Evolutionary conservation across 2,329 filamentous ascomycete species (phyloP).

Genomic region (Sphaceloma murrayae): DNA sequence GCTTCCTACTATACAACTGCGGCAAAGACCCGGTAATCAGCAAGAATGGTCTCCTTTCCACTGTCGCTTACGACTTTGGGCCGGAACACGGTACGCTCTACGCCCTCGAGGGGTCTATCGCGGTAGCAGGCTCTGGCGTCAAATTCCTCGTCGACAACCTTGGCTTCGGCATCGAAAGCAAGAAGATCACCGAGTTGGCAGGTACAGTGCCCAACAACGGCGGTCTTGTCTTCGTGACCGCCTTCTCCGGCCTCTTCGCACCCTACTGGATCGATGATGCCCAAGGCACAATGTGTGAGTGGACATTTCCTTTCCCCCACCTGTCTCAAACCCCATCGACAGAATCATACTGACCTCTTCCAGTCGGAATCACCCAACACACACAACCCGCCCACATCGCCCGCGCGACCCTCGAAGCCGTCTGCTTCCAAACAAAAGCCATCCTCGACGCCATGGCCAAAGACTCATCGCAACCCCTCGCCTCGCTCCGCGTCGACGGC

Average conservation of each 20-base stretch:
- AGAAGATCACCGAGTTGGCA: constrained; percentile 56
- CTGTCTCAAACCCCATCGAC: neutral
- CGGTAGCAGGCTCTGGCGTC: constrained; percentile 66
- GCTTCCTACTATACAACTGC: constrained; percentile 83
- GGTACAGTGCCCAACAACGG: constrained; percentile 63
- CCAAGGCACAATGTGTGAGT: constrained; percentile 70
- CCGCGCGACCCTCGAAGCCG: constrained; percentile 79
- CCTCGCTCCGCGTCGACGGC: constrained; percentile 72
- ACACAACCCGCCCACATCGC: constrained; percentile 80
- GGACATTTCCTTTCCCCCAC: neutral
- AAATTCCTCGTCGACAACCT: constrained; percentile 49
- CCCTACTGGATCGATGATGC: constrained; percentile 94
- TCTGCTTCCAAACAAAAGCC: constrained; percentile 85
- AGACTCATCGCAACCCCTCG: constrained; percentile 67
- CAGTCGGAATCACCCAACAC: constrained; percentile 44
- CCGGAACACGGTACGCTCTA: constrained; percentile 54
- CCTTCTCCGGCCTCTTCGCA: constrained; percentile 82
- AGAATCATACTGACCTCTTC: constrained; percentile 3
- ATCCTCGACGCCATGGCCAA: constrained; percentile 87
- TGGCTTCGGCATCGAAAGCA: constrained; percentile 52
- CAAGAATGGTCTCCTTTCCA: constrained; percentile 71
- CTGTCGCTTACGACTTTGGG: constrained; percentile 76
- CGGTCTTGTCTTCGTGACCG: constrained; percentile 76
- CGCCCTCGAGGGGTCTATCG: constrained; percentile 70
- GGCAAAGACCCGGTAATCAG: constrained; percentile 79